Evolutionary conservation across 73 alveolate species (phyloP).

Genomic region (Paramecium biaurelia): DNA sequence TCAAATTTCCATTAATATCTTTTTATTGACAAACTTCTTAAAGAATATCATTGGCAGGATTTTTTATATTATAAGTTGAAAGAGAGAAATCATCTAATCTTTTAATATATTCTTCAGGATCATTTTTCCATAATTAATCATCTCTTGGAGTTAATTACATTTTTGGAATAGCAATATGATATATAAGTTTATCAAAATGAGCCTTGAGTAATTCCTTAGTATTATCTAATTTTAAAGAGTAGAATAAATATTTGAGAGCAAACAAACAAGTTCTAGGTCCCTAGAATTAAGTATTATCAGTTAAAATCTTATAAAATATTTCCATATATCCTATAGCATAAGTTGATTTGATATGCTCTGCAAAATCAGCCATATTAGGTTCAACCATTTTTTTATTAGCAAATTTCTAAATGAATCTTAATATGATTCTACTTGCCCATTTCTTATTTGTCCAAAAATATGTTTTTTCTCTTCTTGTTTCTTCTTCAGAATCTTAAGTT

Average conservation of each 20-base stretch:
- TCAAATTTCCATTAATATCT: slow-evolving; percentile 24
- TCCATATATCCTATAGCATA: slow-evolving; percentile 68
- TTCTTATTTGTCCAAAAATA: slow-evolving; percentile 73
- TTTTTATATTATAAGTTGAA: slow-evolving; percentile 35
- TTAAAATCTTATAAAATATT: slow-evolving; percentile 46
- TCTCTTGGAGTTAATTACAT: slow-evolving; percentile 71
- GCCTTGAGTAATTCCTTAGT: slow-evolving; percentile 63
- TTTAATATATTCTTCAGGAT: slow-evolving; percentile 79
- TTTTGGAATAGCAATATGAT: slow-evolving; percentile 68
- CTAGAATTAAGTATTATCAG: slow-evolving; percentile 56
- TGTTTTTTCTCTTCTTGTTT: slow-evolving; percentile 67
- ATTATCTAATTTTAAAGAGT: slow-evolving; percentile 48
- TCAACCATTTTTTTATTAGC: slow-evolving; percentile 67
- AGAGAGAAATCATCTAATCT: slow-evolving; percentile 72
- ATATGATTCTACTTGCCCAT: slow-evolving; percentile 64
- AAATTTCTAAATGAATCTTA: slow-evolving; percentile 68
- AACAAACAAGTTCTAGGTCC: slow-evolving; percentile 68
- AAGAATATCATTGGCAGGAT: slow-evolving; percentile 44
- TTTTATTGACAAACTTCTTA: slow-evolving; percentile 48
- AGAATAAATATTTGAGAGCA: slow-evolving; percentile 64
- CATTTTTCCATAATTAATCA: slow-evolving; percentile 68
- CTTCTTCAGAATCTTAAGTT: slow-evolving; percentile 63
- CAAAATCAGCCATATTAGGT: slow-evolving; percentile 46
- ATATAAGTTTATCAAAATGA: slow-evolving; percentile 66
- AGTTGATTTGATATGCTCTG: slow-evolving; percentile 47